Evolutionary conservation across 805 yeast genomes (phyloP), one percentile per base, ranked within the genome.

Genomic region (Starmerella ratchasimensis): DNA sequence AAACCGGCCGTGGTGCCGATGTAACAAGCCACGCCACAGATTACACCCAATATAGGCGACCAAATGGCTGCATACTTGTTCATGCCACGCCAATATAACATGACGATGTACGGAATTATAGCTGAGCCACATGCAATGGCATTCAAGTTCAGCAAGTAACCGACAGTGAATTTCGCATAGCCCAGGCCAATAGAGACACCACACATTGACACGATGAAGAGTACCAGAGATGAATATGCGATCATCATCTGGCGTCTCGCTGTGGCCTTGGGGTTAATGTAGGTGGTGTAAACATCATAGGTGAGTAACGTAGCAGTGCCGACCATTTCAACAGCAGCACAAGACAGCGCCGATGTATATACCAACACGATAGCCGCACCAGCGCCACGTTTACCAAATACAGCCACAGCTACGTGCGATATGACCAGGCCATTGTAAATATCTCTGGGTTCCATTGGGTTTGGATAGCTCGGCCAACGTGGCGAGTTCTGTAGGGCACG

Each of bases 341-440:
- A 93, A 31, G 86, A 76, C 0, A 93, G 81, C 34, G 77, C 83
- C 32, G 93, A 90, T 80, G 79, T 76, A 59, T 81, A 82, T 17
- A 80, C 69, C 61, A 82, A 59, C 25, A 82, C 55, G 42, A 81
- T 65, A 10, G 82, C 65, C 27, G 82, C 82, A 32, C 71, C 84
- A 4, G 90, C 88, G 45, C 94, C 94, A 49, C 84, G 80, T 50
- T 69, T 77, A 37, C 94, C 94, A 61, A 82, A 62, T 32, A 82
- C 61, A 1, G 90, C 80, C 35, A 71, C 74, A 1, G 93, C 88
- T 19, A 90, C 79, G 44, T 69, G 68, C 6, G 80, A 80, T 16
- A 56, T 36, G 10, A 46, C 55, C 10, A 81, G 63, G 29, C 94
- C 94, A 21, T 81, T 74, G 46, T 71, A 63, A 21, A 81, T 80